Percentiles rank a stretch among this genome's conserved stretches.
phyloP scores from a whole-genome alignment of 495 filamentous ascomycete genomes.

The Penicillium canescens region DNA sequence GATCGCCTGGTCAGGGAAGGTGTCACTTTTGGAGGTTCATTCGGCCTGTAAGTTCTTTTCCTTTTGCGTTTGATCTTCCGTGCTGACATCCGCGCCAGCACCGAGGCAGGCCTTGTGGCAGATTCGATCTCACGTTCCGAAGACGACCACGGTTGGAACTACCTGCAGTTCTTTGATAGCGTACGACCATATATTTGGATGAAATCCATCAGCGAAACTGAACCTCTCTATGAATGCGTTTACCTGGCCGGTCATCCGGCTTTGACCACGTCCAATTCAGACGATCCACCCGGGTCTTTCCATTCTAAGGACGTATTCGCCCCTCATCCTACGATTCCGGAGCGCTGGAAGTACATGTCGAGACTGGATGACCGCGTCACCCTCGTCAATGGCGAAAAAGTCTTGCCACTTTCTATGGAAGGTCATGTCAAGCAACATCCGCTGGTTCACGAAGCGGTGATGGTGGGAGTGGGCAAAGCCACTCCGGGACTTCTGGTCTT shows the following conservation, averaged over 20 bases:
- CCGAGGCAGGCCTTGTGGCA: slow-evolving; percentile 55
- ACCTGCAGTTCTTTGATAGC: slow-evolving; percentile 40
- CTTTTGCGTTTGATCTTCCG: background rate
- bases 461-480: slow-evolving; percentile 54
- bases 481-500: slow-evolving; percentile 58
- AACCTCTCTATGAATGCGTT: slow-evolving; percentile 52
- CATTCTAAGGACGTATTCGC: slow-evolving; percentile 63
- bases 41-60: slow-evolving; percentile 48
- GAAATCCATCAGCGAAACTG: slow-evolving; percentile 42
- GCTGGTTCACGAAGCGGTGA: slow-evolving; percentile 55
- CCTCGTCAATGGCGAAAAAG: slow-evolving; percentile 69
- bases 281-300: slow-evolving; percentile 51
- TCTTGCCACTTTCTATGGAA: slow-evolving; percentile 64
- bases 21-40: slow-evolving; percentile 49
- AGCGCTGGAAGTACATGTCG: slow-evolving; percentile 64
- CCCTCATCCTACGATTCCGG: slow-evolving; percentile 57
- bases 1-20: slow-evolving; percentile 49
- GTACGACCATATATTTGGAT: slow-evolving; percentile 42
- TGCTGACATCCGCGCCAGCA: slow-evolving; percentile 33
- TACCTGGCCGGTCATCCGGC: slow-evolving; percentile 52
- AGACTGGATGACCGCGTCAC: slow-evolving; percentile 65
- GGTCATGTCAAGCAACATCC: slow-evolving; percentile 51
- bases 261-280: slow-evolving; percentile 53
- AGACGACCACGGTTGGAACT: slow-evolving; percentile 54
- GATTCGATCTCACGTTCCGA: slow-evolving; percentile 48